Evolutionary conservation across 129 eudicot species (phyloP).

Genomic region (Escallonia herrerae): DNA sequence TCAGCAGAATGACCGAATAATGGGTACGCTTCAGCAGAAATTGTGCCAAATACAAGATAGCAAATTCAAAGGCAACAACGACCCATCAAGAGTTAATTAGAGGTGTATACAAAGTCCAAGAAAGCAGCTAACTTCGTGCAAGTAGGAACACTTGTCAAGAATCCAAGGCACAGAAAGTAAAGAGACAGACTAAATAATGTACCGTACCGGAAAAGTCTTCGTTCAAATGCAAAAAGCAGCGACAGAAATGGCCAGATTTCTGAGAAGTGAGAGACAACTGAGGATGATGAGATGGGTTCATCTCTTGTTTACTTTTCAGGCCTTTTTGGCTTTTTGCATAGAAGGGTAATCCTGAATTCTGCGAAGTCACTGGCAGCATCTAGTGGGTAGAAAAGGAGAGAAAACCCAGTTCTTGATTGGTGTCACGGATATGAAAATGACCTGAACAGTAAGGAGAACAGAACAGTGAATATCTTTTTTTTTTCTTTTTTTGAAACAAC

Average conservation of each 20-base stretch:
- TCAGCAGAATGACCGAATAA: slow-evolving; percentile 10
- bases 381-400: not conserved
- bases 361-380: not conserved
- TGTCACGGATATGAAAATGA: not conserved
- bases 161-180: slow-evolving; percentile 1
- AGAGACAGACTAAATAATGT: not conserved
- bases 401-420: not conserved
- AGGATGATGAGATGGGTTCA: slow-evolving; percentile 11
- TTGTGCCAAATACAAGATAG: slow-evolving; percentile 5
- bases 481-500: no score
- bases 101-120: slow-evolving; percentile 12
- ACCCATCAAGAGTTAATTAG: slow-evolving; percentile 14
- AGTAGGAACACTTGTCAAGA: slow-evolving; percentile 25
- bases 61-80: not conserved
- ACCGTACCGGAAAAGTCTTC: no score
- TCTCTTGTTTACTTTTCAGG: not conserved
- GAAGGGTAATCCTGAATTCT: not conserved
- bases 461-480: no score
- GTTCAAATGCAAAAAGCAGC: not conserved
- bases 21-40: not conserved
- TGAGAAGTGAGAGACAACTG: slow-evolving; percentile 1
- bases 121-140: slow-evolving; percentile 23
- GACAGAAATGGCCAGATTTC: not conserved
- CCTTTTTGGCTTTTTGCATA: slow-evolving; percentile 1
- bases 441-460: no score